Percentiles rank a stretch among this genome's conserved stretches.
phyloP scores from a whole-genome alignment of 164 flowering plant species.

The Santalum album region DNA sequence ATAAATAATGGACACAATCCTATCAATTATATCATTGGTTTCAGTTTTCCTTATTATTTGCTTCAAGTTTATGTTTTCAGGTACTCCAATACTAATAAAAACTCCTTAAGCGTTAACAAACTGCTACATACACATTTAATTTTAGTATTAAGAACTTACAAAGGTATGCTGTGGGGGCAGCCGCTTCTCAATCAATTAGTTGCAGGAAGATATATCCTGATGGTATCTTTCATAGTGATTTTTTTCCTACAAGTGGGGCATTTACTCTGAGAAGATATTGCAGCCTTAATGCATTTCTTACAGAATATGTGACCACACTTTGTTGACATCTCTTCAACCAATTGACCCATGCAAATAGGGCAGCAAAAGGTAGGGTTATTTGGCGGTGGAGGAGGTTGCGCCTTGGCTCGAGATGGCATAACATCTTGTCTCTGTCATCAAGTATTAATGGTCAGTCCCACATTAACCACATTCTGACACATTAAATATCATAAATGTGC shows the following conservation, averaged over 20 bases:
- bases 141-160: too few relatives aligned
- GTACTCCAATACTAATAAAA: too few relatives aligned
- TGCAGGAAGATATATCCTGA: constrained; percentile 78
- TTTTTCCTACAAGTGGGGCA: constrained; percentile 84
- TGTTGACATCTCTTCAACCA: constrained; percentile 68
- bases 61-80: too few relatives aligned
- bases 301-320: constrained; percentile 97
- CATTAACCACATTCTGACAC: neutral
- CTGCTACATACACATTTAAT: too few relatives aligned
- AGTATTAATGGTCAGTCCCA: neutral
- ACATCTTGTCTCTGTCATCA: constrained; percentile 27
- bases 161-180: too few relatives aligned
- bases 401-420: constrained; percentile 4
- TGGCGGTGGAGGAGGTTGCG: constrained; percentile 29
- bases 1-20: too few relatives aligned
- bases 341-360: constrained; percentile 71
- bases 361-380: constrained; percentile 65
- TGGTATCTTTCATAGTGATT: constrained; percentile 40
- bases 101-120: too few relatives aligned
- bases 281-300: constrained; percentile 64
- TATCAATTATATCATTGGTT: too few relatives aligned
- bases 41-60: too few relatives aligned
- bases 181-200: constrained; percentile 23
- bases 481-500: neutral
- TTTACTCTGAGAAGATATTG: constrained; percentile 49